phyloP scores from a whole-genome alignment of 2,329 filamentous ascomycete genomes.

The Trichoderma afroharzianum region DNA sequence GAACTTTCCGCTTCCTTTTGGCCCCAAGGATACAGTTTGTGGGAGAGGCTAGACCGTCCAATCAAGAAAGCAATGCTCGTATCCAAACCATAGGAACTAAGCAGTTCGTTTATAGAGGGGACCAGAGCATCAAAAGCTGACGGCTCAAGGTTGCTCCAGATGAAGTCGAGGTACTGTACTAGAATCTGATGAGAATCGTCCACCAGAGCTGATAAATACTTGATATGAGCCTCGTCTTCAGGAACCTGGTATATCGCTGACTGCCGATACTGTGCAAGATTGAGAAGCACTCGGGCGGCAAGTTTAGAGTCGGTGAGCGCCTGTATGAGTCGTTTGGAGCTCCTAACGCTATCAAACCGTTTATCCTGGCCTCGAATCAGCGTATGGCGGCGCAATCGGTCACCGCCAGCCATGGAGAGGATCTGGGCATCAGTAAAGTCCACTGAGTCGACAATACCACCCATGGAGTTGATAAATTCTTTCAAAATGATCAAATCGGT shows the following conservation, averaged over 20 bases:
- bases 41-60: slow-evolving; percentile 68
- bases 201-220: slow-evolving; percentile 80
- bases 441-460: slow-evolving; percentile 80
- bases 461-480: slow-evolving; percentile 89
- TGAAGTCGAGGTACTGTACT: slow-evolving; percentile 82
- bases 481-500: slow-evolving; percentile 89
- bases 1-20: slow-evolving; percentile 30
- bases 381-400: slow-evolving; percentile 73
- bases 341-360: slow-evolving; percentile 69
- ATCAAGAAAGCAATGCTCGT: slow-evolving; percentile 82
- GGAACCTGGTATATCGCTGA: slow-evolving; percentile 75
- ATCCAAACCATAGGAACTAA: slow-evolving; percentile 75
- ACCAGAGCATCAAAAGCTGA: slow-evolving; percentile 76
- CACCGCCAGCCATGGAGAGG: slow-evolving; percentile 82
- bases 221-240: slow-evolving; percentile 74
- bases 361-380: slow-evolving; percentile 77
- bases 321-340: slow-evolving; percentile 75
- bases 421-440: slow-evolving; percentile 89
- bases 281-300: slow-evolving; percentile 78
- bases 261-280: slow-evolving; percentile 85
- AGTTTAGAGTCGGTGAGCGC: slow-evolving; percentile 74
- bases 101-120: slow-evolving; percentile 69
- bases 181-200: slow-evolving; percentile 87
- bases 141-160: slow-evolving; percentile 72
- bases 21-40: slow-evolving; percentile 52